Evolutionary conservation across 2,329 filamentous ascomycete genomes (phyloP).

Genomic region (Amesomyces nigricolor): DNA sequence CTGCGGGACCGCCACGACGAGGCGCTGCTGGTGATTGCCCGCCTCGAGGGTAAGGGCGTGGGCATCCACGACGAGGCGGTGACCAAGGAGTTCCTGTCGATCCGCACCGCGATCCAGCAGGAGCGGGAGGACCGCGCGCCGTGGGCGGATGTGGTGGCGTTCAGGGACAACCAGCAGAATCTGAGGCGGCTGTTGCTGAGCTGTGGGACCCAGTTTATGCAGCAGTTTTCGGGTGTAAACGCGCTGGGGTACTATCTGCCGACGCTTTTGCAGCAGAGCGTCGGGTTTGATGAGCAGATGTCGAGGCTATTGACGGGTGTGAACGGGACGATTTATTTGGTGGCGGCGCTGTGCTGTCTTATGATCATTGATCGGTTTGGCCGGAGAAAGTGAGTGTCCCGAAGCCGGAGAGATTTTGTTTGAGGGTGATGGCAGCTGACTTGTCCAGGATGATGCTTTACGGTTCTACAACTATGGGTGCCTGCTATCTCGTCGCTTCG

Average conservation of each 20-base stretch:
- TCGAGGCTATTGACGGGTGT: conserved; percentile 8
- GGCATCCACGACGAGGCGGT: conserved; percentile 4
- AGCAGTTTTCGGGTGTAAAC: conserved; percentile 11
- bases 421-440: neutral
- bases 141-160: neutral
- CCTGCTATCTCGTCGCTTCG: conserved; percentile 6
- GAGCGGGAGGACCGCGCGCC: conserved; percentile 4
- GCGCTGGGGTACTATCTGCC: conserved; percentile 7
- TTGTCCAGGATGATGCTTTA: conserved; percentile 7
- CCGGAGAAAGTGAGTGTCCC: conserved; percentile 5
- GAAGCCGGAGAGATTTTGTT: neutral
- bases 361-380: conserved; percentile 11
- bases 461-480: conserved; percentile 6
- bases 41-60: conserved; percentile 1
- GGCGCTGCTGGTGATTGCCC: conserved; percentile 5
- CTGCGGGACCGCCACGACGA: conserved; percentile 5
- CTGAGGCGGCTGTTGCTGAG: conserved; percentile 2
- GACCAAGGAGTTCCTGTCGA: conserved; percentile 8
- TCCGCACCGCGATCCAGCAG: conserved; percentile 5
- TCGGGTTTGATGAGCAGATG: conserved; percentile 7
- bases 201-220: conserved; percentile 8
- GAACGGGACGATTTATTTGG: conserved; percentile 8
- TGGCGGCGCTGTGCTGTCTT: conserved; percentile 5
- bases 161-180: conserved; percentile 8
- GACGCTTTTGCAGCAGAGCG: conserved; percentile 7